Evolutionary conservation across 2,329 filamentous ascomycete genomes (phyloP).

Genomic region (Parastagonospora nodorum): DNA sequence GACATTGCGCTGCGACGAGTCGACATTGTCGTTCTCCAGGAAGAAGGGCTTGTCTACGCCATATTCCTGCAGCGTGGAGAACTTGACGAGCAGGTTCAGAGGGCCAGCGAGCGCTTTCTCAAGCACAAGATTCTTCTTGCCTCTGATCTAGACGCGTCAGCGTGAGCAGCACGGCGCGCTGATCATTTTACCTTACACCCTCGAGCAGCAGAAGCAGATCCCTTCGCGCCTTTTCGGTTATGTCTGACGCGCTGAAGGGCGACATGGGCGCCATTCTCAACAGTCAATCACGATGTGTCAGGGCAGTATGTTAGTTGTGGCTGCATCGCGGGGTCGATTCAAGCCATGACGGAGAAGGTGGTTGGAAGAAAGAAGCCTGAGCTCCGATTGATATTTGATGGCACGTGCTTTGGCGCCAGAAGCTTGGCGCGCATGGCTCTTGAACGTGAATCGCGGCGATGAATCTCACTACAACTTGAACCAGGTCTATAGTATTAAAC

Average conservation of each 20-base stretch:
- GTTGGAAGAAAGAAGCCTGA: slow-evolving; percentile 9
- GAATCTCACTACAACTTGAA: neutral
- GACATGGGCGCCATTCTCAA: slow-evolving; percentile 67
- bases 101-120: slow-evolving; percentile 89
- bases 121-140: slow-evolving; percentile 97
- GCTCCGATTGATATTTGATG: slow-evolving; percentile 1
- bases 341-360: slow-evolving; percentile 7
- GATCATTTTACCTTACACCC: slow-evolving; percentile 73
- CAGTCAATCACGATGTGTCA: neutral
- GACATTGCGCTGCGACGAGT: slow-evolving; percentile 92
- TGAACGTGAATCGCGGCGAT: too few species aligned
- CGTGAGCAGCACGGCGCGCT: slow-evolving; percentile 27
- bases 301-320: slow-evolving; percentile 6
- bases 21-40: slow-evolving; percentile 92
- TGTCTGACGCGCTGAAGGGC: slow-evolving; percentile 74
- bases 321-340: slow-evolving; percentile 8
- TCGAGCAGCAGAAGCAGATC: slow-evolving; percentile 91
- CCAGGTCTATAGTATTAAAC: neutral
- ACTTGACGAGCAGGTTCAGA: slow-evolving; percentile 89
- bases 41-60: slow-evolving; percentile 98
- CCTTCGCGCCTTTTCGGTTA: slow-evolving; percentile 81
- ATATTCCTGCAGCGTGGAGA: slow-evolving; percentile 93
- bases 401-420: slow-evolving; percentile 18
- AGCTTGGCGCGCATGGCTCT: slow-evolving; percentile 13
- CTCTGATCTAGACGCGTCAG: slow-evolving; percentile 73